Conservation (phyloP, 2,329 filamentous ascomycete genomes). For the Albophoma yamanashiensis region DNA sequence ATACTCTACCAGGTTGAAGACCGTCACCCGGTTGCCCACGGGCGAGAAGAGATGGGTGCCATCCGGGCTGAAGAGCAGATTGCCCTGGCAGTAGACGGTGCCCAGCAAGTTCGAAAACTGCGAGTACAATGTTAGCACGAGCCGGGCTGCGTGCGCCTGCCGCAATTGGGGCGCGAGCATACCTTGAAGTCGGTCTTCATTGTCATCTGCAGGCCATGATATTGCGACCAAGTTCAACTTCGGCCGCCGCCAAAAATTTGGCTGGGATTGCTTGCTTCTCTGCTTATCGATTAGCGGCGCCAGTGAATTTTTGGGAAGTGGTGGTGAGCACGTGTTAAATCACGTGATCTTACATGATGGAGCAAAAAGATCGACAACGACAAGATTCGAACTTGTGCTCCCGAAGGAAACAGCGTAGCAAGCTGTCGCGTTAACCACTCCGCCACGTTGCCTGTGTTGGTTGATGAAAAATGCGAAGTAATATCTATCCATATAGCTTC, state of each 20-base stretch:
- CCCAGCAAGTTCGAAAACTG: conserved; percentile 97
- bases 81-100: conserved; percentile 97
- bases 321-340: not conserved
- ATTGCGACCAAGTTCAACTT: not conserved
- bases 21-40: conserved; percentile 88
- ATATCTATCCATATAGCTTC: too few relatives aligned
- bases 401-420: not conserved
- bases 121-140: not conserved
- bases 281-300: conserved; percentile 12
- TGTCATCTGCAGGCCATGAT: conserved; percentile 32
- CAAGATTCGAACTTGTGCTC: not conserved
- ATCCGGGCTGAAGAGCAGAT: conserved; percentile 92
- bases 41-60: conserved; percentile 92
- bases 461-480: too few relatives aligned
- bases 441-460: not conserved
- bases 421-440: not conserved
- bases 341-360: conserved; percentile 4
- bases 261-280: not conserved
- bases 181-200: conserved; percentile 99
- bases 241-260: conserved; percentile 17
- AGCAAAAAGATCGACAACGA: not conserved
- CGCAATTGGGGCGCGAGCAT: conserved; percentile 10
- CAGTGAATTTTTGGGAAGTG: not conserved
- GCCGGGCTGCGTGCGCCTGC: not conserved
- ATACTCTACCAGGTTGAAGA: conserved; percentile 94